Evolutionary conservation across 2,329 filamentous ascomycete genomes (phyloP).

Genomic region (Myriangium duriaei): DNA sequence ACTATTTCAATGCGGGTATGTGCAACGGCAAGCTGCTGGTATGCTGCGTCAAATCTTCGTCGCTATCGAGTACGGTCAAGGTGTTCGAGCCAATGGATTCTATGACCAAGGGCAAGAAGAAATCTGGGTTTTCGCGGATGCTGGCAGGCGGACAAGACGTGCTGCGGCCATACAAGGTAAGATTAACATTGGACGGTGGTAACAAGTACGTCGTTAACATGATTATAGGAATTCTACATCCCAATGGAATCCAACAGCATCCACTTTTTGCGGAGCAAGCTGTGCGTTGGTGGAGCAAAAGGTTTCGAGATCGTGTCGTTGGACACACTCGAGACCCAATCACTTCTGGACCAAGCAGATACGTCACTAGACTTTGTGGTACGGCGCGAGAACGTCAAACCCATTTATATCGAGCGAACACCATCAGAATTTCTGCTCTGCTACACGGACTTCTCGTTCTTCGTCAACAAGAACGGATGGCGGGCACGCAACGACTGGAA

Average conservation of each 20-base stretch:
- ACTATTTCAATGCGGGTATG: conserved; percentile 96
- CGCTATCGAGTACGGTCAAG: conserved; percentile 90
- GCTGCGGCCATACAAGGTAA: conserved; percentile 77
- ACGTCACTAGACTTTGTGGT: conserved; percentile 96
- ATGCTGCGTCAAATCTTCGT: conserved; percentile 89
- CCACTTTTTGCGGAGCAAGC: conserved; percentile 90
- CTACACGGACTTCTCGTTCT: conserved; percentile 98
- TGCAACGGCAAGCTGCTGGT: conserved; percentile 89
- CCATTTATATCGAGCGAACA: conserved; percentile 93
- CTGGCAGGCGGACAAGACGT: conserved; percentile 89
- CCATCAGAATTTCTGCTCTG: conserved; percentile 96
- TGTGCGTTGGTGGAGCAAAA: conserved; percentile 89
- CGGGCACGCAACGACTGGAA: conserved; percentile 90
- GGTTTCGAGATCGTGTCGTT: conserved; percentile 96
- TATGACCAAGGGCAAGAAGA: conserved; percentile 75
- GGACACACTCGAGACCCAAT: conserved; percentile 96
- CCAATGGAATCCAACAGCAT: conserved; percentile 96
- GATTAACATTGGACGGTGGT: too few relatives aligned
- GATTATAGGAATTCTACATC: conserved; percentile 83
- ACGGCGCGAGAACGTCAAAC: conserved; percentile 81
- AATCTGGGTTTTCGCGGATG: conserved; percentile 91
- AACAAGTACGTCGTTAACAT: too few relatives aligned
- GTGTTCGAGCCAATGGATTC: conserved; percentile 98
- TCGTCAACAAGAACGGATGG: conserved; percentile 98
- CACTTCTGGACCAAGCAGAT: conserved; percentile 90